Base-by-base conservation (phyloP, 768 basidiomycete genomes). In the Porphyrellus cyaneotinctus region DNA sequence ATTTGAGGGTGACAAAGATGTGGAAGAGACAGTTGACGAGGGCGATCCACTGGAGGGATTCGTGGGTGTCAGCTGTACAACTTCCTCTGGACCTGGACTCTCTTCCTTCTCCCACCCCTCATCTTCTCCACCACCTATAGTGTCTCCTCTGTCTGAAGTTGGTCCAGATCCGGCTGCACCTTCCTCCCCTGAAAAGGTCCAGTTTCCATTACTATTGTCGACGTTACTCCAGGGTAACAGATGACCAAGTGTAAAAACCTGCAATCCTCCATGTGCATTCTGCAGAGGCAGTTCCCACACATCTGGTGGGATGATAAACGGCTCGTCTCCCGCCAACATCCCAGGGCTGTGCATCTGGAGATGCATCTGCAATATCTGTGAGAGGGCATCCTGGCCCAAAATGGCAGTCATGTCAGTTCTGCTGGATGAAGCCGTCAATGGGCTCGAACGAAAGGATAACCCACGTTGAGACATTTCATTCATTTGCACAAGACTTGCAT, bases 181-280 rank as follows among this genome's bases (percentile, higher is more conserved):
- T 0, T 60, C 58, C 6, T 69, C 64, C 3, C 58, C 68, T 46
- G 83, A 79, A 64, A 80, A 84, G 23, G 72, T 75, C 85, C 85
- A 88, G 51, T 79, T 81, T 17, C 80, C 85, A 38, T 78, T 79
- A 35, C 62, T 68, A 61, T 82, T 80, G 20, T 76, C 78, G 47
- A 72, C 64, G 38, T 69, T 69, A 53, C 75, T 75, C 52, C 80
- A 71, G 14, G 88, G 88, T 58, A 89, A 73, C 22, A 90, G 70
- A 65, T 89, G 88, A 0, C 88, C 88, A 4, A 91, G 79, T 1
- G 89, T 91, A 64, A 88, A 88, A 48, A 90, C 87, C 65, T 88
- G 86, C 48, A 91, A 67, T 4, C 86, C 88, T 60, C 85, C 80
- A 53, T 88, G 85, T 36, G 53, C 58, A 18, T 54, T 59, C 30